Evolutionary conservation across 2,329 filamentous ascomycete species (phyloP).

Genomic region (Penicillium sp.): DNA sequence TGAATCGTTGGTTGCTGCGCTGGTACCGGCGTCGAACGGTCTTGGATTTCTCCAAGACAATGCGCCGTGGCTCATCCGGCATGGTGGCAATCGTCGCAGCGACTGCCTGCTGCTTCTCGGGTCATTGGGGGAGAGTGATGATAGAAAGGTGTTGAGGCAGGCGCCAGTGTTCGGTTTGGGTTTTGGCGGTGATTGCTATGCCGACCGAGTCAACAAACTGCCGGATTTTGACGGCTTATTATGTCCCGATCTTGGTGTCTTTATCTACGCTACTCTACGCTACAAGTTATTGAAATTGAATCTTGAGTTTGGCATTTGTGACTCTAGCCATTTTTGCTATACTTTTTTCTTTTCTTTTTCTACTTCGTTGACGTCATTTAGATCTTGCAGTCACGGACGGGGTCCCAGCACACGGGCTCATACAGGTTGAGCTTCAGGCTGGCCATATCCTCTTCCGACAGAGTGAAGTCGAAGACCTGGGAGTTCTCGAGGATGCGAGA

Average conservation of each 20-base stretch:
- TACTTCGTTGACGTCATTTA: slow-evolving; percentile 8
- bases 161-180: neutral
- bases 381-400: slow-evolving; percentile 35
- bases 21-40: slow-evolving; percentile 41
- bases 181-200: slow-evolving; percentile 32
- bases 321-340: neutral
- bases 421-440: slow-evolving; percentile 57
- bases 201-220: slow-evolving; percentile 29
- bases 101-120: slow-evolving; percentile 18
- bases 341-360: no score
- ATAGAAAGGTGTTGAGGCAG: neutral
- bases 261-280: neutral
- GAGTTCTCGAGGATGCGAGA: slow-evolving; percentile 63
- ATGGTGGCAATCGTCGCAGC: slow-evolving; percentile 27
- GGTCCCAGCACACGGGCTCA: slow-evolving; percentile 62
- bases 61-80: slow-evolving; percentile 32
- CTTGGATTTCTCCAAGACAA: slow-evolving; percentile 41
- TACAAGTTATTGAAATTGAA: neutral
- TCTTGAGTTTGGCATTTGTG: neutral
- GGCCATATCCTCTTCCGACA: slow-evolving; percentile 61
- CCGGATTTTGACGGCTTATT: slow-evolving; percentile 12
- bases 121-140: slow-evolving; percentile 16
- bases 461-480: slow-evolving; percentile 61
- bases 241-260: neutral
- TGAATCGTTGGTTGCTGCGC: slow-evolving; percentile 38